Percentiles rank a stretch among this genome's conserved stretches.
Evolutionary conservation across 495 filamentous ascomycete genomes (phyloP).

Genomic region (Pyrenula aspistea): DNA sequence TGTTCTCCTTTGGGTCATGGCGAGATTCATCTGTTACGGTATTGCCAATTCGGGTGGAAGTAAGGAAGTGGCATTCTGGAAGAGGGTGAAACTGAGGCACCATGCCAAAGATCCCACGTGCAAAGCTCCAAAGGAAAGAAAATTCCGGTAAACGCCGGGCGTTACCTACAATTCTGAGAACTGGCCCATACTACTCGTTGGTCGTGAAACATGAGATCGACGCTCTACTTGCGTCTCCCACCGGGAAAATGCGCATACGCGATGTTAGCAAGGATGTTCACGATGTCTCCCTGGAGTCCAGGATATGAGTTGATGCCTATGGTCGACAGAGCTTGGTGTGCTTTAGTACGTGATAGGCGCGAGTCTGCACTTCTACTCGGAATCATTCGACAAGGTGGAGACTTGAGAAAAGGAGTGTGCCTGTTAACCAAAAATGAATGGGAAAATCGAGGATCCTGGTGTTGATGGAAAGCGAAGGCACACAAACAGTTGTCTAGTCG

Average conservation of each 20-base stretch:
- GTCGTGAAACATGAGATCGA: background rate
- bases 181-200: background rate
- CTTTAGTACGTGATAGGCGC: no score
- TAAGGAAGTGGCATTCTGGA: background rate
- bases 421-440: background rate
- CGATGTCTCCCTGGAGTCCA: background rate
- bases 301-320: no score
- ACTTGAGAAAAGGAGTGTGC: background rate
- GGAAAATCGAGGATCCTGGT: background rate
- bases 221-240: background rate
- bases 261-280: background rate
- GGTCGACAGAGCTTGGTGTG: no score
- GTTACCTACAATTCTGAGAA: background rate
- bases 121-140: background rate
- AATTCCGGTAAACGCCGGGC: background rate
- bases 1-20: background rate
- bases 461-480: background rate
- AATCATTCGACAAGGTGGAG: no score
- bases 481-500: background rate
- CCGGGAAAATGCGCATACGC: background rate
- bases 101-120: background rate
- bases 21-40: background rate
- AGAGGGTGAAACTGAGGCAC: background rate
- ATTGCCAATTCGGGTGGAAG: background rate
- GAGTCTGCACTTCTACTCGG: no score